phyloP scores from a whole-genome alignment of 352 stramenopile species.

The Globisporangium orthogonon region DNA sequence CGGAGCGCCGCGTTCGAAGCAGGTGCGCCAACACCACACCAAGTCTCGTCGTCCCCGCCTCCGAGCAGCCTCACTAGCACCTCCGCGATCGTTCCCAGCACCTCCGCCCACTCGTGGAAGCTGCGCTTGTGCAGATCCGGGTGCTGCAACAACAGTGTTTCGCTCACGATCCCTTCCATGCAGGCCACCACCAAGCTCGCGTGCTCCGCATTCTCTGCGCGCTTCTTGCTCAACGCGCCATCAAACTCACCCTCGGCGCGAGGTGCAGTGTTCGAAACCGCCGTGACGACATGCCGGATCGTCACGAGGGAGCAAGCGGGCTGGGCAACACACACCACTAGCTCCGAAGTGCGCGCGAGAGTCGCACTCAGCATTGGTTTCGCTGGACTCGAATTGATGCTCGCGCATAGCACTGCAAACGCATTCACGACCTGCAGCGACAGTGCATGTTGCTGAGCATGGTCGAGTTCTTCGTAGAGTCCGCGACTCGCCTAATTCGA shows the following conservation, averaged over 20 bases:
- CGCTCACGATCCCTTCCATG: constrained; percentile 29
- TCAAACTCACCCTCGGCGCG: neutral
- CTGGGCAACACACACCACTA: constrained; percentile 26
- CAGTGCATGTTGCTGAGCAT: constrained; percentile 27
- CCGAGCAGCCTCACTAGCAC: constrained; percentile 17
- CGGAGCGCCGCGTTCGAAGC: constrained; percentile 8
- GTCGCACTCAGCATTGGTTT: constrained; percentile 13
- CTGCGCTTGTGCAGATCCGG: constrained; percentile 42
- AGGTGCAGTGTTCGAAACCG: constrained; percentile 1
- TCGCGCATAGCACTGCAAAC: constrained; percentile 28
- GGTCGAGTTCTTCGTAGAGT: constrained; percentile 25
- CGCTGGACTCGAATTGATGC: constrained; percentile 1
- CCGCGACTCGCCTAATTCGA: constrained; percentile 14
- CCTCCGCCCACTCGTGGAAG: constrained; percentile 39
- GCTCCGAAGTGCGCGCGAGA: constrained; percentile 17
- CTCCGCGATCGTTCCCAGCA: constrained; percentile 27
- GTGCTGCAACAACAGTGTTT: constrained; percentile 29
- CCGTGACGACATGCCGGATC: constrained; percentile 22
- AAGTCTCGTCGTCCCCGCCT: neutral
- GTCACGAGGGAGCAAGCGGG: constrained; percentile 30
- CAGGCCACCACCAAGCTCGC: constrained; percentile 16
- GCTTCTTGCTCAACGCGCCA: neutral
- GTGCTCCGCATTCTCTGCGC: neutral
- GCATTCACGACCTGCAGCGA: constrained; percentile 30
- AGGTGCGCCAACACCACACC: neutral